A percentile compares a stretch with the other conserved stretches of the same genome.
These are phyloP conservation scores for Podila minutissima DNA, from an alignment of 192 early-diverging fungal genomes.

Conservation along the genomic window DNA sequence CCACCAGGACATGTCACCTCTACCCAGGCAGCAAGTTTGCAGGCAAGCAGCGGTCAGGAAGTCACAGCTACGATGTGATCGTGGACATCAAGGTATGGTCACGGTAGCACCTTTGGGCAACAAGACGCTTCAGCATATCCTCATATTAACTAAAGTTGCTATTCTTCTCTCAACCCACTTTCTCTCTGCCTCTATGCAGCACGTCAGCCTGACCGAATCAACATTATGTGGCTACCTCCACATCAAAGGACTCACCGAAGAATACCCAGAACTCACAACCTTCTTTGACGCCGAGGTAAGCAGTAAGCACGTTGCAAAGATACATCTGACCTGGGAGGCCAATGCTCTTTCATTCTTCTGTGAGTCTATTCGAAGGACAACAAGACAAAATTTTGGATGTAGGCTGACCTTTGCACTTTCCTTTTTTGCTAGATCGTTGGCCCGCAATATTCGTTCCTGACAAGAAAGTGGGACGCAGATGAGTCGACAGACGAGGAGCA, in stretches of 20 bases:
- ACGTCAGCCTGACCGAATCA: slow-evolving; percentile 76
- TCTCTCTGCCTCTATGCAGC: slow-evolving; percentile 32
- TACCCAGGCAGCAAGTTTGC: slow-evolving; percentile 72
- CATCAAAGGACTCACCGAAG: slow-evolving; percentile 81
- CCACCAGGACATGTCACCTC: slow-evolving; percentile 53
- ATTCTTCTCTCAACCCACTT: background rate
- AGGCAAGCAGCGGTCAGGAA: slow-evolving; percentile 74
- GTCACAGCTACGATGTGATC: slow-evolving; percentile 70
- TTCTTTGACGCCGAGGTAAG: slow-evolving; percentile 89
- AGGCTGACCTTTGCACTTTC: slow-evolving; percentile 18
- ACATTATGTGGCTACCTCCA: slow-evolving; percentile 84
- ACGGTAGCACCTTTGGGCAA: background rate
- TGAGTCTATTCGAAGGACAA: background rate
- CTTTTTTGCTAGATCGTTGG: slow-evolving; percentile 1
- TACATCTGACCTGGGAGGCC: background rate
- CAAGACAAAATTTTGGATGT: slow-evolving; percentile 56
- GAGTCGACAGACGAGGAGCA: slow-evolving; percentile 74
- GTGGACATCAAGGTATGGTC: slow-evolving; percentile 78
- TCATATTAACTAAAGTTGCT: background rate
- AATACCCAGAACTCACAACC: slow-evolving; percentile 84
- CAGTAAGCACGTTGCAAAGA: slow-evolving; percentile 50
- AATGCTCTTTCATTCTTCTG: slow-evolving; percentile 1
- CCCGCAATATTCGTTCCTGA: slow-evolving; percentile 71
- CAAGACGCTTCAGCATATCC: background rate
- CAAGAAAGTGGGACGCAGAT: slow-evolving; percentile 85